These are phyloP conservation scores for Neurospora pannonica DNA, from an alignment of 495 filamentous ascomycete genomes.

Conservation along the genomic window DNA sequence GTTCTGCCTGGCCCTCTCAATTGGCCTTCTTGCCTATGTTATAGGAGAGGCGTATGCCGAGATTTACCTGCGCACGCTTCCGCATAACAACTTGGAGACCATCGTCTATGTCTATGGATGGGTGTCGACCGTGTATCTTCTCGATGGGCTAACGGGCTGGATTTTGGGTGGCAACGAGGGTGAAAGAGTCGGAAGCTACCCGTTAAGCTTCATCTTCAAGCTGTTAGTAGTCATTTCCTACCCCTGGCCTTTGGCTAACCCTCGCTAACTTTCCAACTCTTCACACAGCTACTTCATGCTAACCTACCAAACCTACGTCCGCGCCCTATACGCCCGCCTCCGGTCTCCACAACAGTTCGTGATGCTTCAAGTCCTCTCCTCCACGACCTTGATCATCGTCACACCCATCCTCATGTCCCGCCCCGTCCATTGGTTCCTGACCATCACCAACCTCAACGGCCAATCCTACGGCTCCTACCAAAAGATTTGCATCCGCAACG, in stretches of 20 bases:
- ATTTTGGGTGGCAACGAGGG: conserved; percentile 50
- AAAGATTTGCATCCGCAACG: conserved; percentile 49
- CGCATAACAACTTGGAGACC: conserved; percentile 52
- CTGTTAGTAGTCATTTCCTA: conserved; percentile 31
- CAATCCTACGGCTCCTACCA: conserved; percentile 49
- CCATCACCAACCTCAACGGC: conserved; percentile 36
- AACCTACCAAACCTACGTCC: conserved; percentile 62
- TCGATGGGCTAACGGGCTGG: conserved; percentile 52
- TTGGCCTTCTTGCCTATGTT: conserved; percentile 51
- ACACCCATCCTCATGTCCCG: conserved; percentile 50
- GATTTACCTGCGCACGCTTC: conserved; percentile 53
- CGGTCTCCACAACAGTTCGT: conserved; percentile 51
- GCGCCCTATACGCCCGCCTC: conserved; percentile 54
- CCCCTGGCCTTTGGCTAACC: neutral
- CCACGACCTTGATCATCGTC: conserved; percentile 46
- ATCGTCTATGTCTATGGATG: conserved; percentile 58
- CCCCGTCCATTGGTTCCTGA: conserved; percentile 42
- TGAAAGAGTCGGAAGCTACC: conserved; percentile 52
- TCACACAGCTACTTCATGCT: conserved; percentile 50
- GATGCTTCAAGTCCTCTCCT: conserved; percentile 48
- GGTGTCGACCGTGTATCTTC: conserved; percentile 51
- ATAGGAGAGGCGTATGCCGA: conserved; percentile 58
- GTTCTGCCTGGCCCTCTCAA: conserved; percentile 52
- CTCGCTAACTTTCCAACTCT: conserved; percentile 3
- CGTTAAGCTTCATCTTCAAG: conserved; percentile 55